These are phyloP conservation scores for Boechera divaricarpa DNA, from an alignment of 345 rosid species.

Conservation along the genomic window DNA sequence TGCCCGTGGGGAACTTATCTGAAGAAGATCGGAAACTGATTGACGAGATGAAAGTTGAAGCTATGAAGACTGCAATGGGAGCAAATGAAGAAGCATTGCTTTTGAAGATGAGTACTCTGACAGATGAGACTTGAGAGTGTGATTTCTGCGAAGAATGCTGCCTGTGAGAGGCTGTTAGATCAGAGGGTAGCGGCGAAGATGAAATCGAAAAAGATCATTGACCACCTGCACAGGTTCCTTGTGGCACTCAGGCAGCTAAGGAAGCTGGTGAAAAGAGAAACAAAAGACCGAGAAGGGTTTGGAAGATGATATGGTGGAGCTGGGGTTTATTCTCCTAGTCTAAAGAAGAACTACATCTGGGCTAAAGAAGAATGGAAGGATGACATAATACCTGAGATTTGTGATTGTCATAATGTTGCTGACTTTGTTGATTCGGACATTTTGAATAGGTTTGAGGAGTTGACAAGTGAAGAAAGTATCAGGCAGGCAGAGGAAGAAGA, in stretches of 20 bases:
- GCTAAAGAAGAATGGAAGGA: conserved; percentile 84
- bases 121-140: conserved; percentile 63
- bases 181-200: conserved; percentile 87
- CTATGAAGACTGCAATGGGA: conserved; percentile 70
- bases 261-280: conserved; percentile 63
- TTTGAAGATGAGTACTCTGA: conserved; percentile 78
- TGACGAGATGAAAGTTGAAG: conserved; percentile 79
- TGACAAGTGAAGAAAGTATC: conserved; percentile 73
- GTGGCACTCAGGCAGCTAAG: conserved; percentile 77
- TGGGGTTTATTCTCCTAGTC: conserved; percentile 86
- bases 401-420: conserved; percentile 85
- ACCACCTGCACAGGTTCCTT: conserved; percentile 79
- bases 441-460: conserved; percentile 74
- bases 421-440: conserved; percentile 89
- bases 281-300: conserved; percentile 81
- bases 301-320: conserved; percentile 92
- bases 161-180: conserved; percentile 78
- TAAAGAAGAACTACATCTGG: conserved; percentile 77
- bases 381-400: conserved; percentile 85
- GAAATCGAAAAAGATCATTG: conserved; percentile 89
- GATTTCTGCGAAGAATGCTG: conserved; percentile 79
- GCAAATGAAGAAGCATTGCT: conserved; percentile 59
- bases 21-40: conserved; percentile 75
- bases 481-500: conserved; percentile 61
- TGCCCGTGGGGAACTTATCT: conserved; percentile 70